phyloP scores from a whole-genome alignment of 345 rosid genomes.

The Eutrema yunnanense region DNA sequence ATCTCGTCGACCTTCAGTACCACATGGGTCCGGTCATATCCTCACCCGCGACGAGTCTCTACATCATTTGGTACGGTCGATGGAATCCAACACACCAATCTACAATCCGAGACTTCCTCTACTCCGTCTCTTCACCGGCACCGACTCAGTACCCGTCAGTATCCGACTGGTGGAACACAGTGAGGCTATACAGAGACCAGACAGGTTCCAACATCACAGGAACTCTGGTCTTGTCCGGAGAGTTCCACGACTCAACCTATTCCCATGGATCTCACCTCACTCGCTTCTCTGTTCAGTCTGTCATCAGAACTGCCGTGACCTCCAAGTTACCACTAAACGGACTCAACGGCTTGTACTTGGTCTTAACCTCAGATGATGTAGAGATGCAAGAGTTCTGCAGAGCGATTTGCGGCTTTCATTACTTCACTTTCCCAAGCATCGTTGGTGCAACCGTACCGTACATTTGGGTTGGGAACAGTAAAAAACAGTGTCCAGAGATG shows the following conservation, averaged over 20 bases:
- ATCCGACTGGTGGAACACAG: constrained; percentile 91
- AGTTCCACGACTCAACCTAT: constrained; percentile 83
- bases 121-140: constrained; percentile 55
- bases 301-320: constrained; percentile 69
- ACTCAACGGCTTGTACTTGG: constrained; percentile 62
- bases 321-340: constrained; percentile 59
- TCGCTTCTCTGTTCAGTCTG: constrained; percentile 72
- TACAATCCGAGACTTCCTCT: constrained; percentile 76
- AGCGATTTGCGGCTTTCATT: constrained; percentile 92
- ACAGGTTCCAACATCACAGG: constrained; percentile 59
- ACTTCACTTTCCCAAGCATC: constrained; percentile 83
- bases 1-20: constrained; percentile 68
- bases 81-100: constrained; percentile 71
- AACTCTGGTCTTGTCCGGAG: constrained; percentile 51
- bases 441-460: constrained; percentile 91
- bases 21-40: constrained; percentile 95
- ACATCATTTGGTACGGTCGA: constrained; percentile 87
- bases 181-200: constrained; percentile 76
- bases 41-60: constrained; percentile 55
- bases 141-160: constrained; percentile 55
- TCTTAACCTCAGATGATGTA: constrained; percentile 77
- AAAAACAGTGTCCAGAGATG: constrained; percentile 66
- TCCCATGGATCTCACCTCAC: constrained; percentile 87
- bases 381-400: constrained; percentile 92
- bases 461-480: constrained; percentile 92